These are phyloP conservation scores for Vicia faba DNA, from an alignment of 306 rosid genomes.

Conservation along the genomic window DNA sequence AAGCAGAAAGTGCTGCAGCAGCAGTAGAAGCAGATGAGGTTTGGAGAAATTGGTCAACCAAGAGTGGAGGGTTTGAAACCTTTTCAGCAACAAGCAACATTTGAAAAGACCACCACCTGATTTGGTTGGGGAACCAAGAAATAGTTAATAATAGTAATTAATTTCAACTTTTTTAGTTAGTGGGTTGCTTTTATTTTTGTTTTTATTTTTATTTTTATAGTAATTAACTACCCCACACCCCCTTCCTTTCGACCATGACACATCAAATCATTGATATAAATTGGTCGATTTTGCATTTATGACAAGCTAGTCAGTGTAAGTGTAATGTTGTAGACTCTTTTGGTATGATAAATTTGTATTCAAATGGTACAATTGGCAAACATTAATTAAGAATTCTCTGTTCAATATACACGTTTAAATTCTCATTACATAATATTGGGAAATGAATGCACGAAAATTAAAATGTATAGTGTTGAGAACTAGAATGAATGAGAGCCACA, in stretches of 20 bases:
- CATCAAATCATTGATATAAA: slow-evolving; percentile 19
- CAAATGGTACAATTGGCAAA: slow-evolving; percentile 15
- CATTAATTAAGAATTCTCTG: background rate
- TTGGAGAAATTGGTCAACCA: slow-evolving; percentile 58
- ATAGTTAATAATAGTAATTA: background rate
- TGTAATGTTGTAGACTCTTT: slow-evolving; percentile 15
- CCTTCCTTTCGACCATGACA: slow-evolving; percentile 21
- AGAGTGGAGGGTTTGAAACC: slow-evolving; percentile 57
- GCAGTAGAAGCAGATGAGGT: slow-evolving; percentile 43
- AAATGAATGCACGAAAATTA: background rate
- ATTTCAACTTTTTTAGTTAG: slow-evolving; percentile 14
- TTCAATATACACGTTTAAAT: slow-evolving; percentile 13
- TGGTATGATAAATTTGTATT: slow-evolving; percentile 6
- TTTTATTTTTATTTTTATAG: background rate
- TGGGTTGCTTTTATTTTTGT: slow-evolving; percentile 17
- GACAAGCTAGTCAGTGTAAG: slow-evolving; percentile 3
- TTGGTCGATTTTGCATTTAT: slow-evolving; percentile 29
- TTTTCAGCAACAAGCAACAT: slow-evolving; percentile 58
- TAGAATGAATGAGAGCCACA: slow-evolving; percentile 34
- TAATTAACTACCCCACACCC: background rate
- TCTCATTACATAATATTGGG: background rate
- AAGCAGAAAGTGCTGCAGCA: slow-evolving; percentile 38
- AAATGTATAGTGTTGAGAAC: background rate
- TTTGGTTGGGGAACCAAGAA: background rate
- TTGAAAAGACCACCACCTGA: slow-evolving; percentile 30